Base-by-base conservation (phyloP, 1,284 basidiomycete genomes). In the Cryptococcus maquisensis region DNA sequence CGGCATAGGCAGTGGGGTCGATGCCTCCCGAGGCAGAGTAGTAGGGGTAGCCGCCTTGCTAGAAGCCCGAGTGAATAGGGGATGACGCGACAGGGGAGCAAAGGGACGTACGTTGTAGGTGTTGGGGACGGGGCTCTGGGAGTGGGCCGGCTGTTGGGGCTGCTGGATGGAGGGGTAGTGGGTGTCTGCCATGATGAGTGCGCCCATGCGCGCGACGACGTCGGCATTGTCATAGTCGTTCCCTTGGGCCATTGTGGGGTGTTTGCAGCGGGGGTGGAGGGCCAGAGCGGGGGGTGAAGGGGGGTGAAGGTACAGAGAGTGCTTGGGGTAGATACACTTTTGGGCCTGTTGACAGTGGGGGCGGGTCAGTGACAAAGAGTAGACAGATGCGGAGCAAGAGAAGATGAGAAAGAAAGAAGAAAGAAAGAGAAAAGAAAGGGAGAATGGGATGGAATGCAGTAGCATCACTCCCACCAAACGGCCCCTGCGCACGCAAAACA, bases 161-260 rank as follows among this genome's bases (percentile, higher is more conserved):
- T 54, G 59, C 37, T 49, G 52, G 26, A 50, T 45, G 12, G 52
- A 48, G 3, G 42, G 10, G 40, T 57, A 60, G 8, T 54, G 49
- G 45, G 9, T n/a, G 20, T 51, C 40, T 8, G 26, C 47, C 32
- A 61, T 36, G 21, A 16, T 42, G 16, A 61, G 43, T 15, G 42
- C 53, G 24, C 44, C 28, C 21, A 59, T 46, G 6, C 55, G 52
- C 24, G 60, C 40, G 21, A 46, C 44, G 23, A 62, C 44, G 20
- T 62, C 60, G 32, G 46, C 37, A 24, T 40, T 23, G 47, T 57
- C 55, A 36, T 48, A 38, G 23, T 54, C 21, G 15, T 44, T 49
- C 8, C 47, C 48, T 37, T 38, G 56, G 24, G 41, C 28, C 10
- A 51, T 39, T 51, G 52, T 56, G 20, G n/a, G n/a, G n/a, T n/a